A percentile compares a stretch with the other conserved stretches of the same genome.
These are phyloP conservation scores for Fusarium temperatum DNA, from an alignment of 2,329 filamentous ascomycete species.

Conservation along the genomic window DNA sequence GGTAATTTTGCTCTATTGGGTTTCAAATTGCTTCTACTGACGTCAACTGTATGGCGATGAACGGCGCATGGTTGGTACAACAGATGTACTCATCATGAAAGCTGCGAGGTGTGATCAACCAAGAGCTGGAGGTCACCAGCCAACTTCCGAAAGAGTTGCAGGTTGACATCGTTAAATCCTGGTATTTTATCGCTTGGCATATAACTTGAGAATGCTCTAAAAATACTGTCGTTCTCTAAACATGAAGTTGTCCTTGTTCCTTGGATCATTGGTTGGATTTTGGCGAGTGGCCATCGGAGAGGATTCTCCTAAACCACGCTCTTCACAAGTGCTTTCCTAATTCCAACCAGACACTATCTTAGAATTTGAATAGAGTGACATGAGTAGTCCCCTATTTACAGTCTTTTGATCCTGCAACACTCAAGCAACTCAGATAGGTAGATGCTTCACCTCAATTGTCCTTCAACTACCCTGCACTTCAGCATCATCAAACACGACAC, in stretches of 20 bases:
- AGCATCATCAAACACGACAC: not conserved
- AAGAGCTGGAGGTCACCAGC: not conserved
- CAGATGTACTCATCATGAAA: not conserved
- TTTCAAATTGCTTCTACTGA: not conserved
- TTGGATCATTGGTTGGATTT: too few relatives aligned
- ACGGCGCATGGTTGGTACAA: not conserved
- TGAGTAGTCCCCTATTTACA: too few relatives aligned
- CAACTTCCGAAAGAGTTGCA: rapidly evolving
- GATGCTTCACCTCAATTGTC: not conserved
- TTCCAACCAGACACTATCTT: too few relatives aligned
- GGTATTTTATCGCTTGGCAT: rapidly evolving
- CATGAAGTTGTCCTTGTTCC: too few relatives aligned
- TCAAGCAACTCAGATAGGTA: too few relatives aligned
- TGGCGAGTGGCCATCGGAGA: too few relatives aligned
- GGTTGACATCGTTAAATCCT: rapidly evolving
- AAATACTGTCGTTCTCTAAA: too few relatives aligned
- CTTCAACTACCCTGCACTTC: not conserved
- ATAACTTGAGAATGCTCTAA: too few relatives aligned
- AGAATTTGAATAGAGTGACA: rapidly evolving
- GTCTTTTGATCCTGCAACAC: too few relatives aligned
- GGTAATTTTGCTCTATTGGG: too few relatives aligned
- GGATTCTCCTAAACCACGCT: too few relatives aligned
- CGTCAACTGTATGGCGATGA: not conserved
- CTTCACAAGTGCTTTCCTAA: too few relatives aligned
- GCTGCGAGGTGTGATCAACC: not conserved